Base-by-base conservation (phyloP, 1,284 basidiomycete genomes). In the Cryptococcus maquisensis region DNA sequence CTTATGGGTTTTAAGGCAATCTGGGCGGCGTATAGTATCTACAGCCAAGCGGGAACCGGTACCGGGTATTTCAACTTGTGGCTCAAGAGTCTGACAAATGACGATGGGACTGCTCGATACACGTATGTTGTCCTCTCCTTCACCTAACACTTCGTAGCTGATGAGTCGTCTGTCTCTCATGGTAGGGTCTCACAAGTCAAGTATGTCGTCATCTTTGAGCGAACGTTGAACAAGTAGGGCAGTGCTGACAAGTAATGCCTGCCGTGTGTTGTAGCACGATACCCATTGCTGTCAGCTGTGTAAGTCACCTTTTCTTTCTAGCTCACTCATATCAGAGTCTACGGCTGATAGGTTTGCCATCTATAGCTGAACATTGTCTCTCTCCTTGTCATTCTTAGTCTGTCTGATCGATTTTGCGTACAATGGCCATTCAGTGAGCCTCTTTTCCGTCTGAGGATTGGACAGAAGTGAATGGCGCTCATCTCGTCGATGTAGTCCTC, bases 31-130 rank as follows among this genome's bases (percentile, higher is more conserved):
- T 55, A 46, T 21, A 46, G 35, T 6, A 24, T 51, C 32, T 20
- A 24, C 16, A 28, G 37, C 16, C 54, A 54, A 51, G 57, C 52
- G 15, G 52, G 49, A 13, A 50, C 48, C 10, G 56, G 53, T 18
- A 56, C 57, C 12, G 55, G 56, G 37, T 66, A 59, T 49, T 66
- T 64, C 63, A 66, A 64, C 54, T 55, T 66, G 12, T 66, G 63
- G 63, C 59, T 66, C 36, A 66, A 66, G 49, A 57, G 52, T 23
- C 57, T 66, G 28, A 61, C 37, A 40, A 61, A 61, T 26, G 46
- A 56, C 26, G 43, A 61, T 42, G 64, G 64, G 10, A 40, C 46
- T 12, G 42, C 44, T 12, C 48, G 59, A 18, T 66, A 59, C 55
- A 48, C 55, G 28, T 32, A 32, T 10, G 28, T 32, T 10, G 6